Evolutionary conservation across 192 early-diverging fungal genomes (phyloP).

Genomic region (Umbelopsis vinacea): DNA sequence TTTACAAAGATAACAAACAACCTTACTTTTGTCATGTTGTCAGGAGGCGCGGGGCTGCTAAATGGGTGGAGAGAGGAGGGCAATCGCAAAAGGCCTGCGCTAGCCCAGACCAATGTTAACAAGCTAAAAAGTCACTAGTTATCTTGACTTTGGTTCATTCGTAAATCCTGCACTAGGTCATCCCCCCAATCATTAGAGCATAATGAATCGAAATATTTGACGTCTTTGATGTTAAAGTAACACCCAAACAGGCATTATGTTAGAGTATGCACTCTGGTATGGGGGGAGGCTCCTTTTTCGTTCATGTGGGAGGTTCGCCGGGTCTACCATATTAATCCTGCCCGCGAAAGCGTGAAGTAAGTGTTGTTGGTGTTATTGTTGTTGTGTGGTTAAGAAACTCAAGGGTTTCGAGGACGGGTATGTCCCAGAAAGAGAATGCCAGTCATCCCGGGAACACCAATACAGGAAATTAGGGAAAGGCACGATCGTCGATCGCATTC

Average conservation of each 20-base stretch:
- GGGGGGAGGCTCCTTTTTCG: neutral
- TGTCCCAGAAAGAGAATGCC: neutral
- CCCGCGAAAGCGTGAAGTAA: neutral
- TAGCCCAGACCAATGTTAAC: too few relatives aligned
- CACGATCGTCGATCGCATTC: conserved; percentile 6
- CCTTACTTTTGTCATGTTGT: conserved; percentile 22
- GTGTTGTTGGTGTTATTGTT: too few relatives aligned
- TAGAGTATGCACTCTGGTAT: neutral
- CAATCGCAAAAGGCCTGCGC: too few relatives aligned
- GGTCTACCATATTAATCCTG: neutral
- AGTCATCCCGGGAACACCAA: neutral
- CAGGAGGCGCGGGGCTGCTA: neutral
- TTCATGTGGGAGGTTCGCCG: neutral
- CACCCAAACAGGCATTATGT: neutral
- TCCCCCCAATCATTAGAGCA: too few relatives aligned
- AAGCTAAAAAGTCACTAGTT: too few relatives aligned
- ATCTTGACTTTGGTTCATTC: too few relatives aligned
- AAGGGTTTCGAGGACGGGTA: neutral
- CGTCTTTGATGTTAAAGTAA: too few relatives aligned
- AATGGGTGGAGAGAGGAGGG: too few relatives aligned
- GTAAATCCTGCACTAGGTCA: too few relatives aligned
- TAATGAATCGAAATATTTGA: too few relatives aligned
- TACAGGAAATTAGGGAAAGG: neutral
- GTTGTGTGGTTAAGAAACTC: neutral
- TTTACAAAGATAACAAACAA: conserved; percentile 18